Percentiles rank a stretch among this genome's conserved stretches.
phyloP scores from a whole-genome alignment of 2,329 filamentous ascomycete genomes.

The Botrytis porri region DNA sequence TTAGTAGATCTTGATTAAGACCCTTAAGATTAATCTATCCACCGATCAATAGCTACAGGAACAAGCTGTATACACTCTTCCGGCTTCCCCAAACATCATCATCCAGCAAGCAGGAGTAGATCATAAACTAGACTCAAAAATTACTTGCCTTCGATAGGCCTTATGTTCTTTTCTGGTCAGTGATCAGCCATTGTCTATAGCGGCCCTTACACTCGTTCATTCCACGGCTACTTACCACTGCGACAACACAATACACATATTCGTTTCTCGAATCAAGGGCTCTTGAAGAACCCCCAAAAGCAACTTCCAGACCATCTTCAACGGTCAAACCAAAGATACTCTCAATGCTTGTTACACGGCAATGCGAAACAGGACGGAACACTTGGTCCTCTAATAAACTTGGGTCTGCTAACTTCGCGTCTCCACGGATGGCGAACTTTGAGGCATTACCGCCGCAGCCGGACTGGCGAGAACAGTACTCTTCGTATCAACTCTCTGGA shows the following conservation, averaged over 20 bases:
- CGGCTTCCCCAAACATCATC: constrained; percentile 23
- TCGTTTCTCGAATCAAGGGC: constrained; percentile 14
- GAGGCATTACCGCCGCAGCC: constrained; percentile 38
- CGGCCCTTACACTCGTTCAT: constrained; percentile 37
- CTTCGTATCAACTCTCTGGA: constrained; percentile 34
- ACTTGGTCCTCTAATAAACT: constrained; percentile 41
- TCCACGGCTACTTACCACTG: constrained; percentile 27
- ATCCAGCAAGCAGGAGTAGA: constrained; percentile 21
- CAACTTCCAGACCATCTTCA: constrained; percentile 6
- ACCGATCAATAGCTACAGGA: constrained; percentile 27
- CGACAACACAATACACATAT: constrained; percentile 3
- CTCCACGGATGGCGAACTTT: constrained; percentile 42
- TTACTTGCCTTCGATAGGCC: constrained; percentile 30
- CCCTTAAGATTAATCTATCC: constrained; percentile 26
- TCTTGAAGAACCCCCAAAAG: constrained; percentile 1
- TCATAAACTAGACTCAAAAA: constrained; percentile 21
- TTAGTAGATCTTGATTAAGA: constrained; percentile 27
- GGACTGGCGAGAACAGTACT: constrained; percentile 41
- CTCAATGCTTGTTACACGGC: constrained; percentile 41
- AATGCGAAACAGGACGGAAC: constrained; percentile 40
- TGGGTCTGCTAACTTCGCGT: constrained; percentile 36
- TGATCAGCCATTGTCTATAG: constrained; percentile 32
- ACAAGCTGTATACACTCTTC: constrained; percentile 24
- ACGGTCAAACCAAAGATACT: constrained; percentile 29
- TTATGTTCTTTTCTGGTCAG: constrained; percentile 34